Base-by-base conservation (phyloP, 2,329 filamentous ascomycete species). In the Elsinoe necatrix region DNA sequence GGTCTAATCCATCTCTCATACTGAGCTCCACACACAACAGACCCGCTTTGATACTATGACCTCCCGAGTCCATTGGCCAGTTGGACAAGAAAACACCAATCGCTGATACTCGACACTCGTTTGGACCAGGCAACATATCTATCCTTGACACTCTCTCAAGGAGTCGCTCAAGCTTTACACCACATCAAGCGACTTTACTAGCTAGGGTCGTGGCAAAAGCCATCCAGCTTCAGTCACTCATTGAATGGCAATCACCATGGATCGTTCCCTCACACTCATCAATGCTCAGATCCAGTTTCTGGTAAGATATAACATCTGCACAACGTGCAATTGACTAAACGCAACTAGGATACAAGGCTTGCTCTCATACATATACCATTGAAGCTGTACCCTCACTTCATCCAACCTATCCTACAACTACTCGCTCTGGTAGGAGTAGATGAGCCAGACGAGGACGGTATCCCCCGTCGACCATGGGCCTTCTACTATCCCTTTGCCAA, bases 331-430 rank as follows among this genome's bases (percentile, higher is more conserved):
- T 61, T 47, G 14, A 21, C 50, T 21, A 16, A 45, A 12, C 3
- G 20, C 16, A 1, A 63, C 35, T 74, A 97, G 93, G 86, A 95
- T 66, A 89, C 89, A 63, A 85, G 84, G 61, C 83, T 95, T 65
- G 89, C 85, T 65, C 79, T 98, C 59, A 89, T 97, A 66, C 91
- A 96, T 70, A 91, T 97, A 58, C 91, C 92, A 1, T 75, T 95
- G 60, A 77, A 84, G 56, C 79, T 93, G 48, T 84, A 95, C 71
- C 77, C 85, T 4, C 80, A 79, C 61, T 89, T 96, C 64, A 75
- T 96, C 14, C 89, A 95, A 67, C 85, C 91, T 1, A 91, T 97
- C 62, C 77, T 96, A n/a, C 84, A 85, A 63, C 79, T 95, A 37
- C 80, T 97, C 45, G 89, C 90, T 1, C 65, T 68, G 41, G 35